Evolutionary conservation across 495 filamentous ascomycete genomes (phyloP).

Genomic region (Recurvomyces mirabilis): DNA sequence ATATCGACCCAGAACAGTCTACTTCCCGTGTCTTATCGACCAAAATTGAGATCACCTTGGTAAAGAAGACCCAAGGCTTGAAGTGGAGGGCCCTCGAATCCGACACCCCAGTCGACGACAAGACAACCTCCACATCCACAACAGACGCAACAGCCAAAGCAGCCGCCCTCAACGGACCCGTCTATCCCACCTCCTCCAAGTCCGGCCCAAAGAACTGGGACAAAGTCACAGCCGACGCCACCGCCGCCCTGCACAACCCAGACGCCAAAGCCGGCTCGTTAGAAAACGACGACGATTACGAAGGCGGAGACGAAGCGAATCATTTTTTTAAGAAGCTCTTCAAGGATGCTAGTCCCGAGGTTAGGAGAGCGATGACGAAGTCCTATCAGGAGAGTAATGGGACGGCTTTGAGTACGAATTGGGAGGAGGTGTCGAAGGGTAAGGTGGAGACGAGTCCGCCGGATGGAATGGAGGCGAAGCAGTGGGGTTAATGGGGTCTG

Average conservation of each 20-base stretch:
- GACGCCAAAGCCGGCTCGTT: constrained; percentile 33
- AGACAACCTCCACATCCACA: constrained; percentile 6
- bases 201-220: constrained; percentile 89
- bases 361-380: constrained; percentile 92
- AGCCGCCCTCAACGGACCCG: constrained; percentile 33
- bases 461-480: constrained; percentile 64
- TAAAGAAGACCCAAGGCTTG: constrained; percentile 51
- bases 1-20: constrained; percentile 49
- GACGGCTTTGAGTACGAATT: constrained; percentile 86
- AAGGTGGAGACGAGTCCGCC: constrained; percentile 65
- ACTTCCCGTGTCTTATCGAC: constrained; percentile 56
- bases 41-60: constrained; percentile 74
- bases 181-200: constrained; percentile 83
- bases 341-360: constrained; percentile 64
- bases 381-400: constrained; percentile 89
- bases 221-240: constrained; percentile 39
- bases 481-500: too few species aligned
- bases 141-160: not conserved
- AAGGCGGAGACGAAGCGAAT: constrained; percentile 60
- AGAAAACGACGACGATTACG: constrained; percentile 47
- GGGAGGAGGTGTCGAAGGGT: constrained; percentile 67
- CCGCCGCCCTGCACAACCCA: not conserved
- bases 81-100: constrained; percentile 69
- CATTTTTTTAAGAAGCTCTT: constrained; percentile 89
- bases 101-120: constrained; percentile 16